Evolutionary conservation across 805 yeast genomes (phyloP), one percentile per base, ranked within the genome.

Genomic region (Candida xyloterini): DNA sequence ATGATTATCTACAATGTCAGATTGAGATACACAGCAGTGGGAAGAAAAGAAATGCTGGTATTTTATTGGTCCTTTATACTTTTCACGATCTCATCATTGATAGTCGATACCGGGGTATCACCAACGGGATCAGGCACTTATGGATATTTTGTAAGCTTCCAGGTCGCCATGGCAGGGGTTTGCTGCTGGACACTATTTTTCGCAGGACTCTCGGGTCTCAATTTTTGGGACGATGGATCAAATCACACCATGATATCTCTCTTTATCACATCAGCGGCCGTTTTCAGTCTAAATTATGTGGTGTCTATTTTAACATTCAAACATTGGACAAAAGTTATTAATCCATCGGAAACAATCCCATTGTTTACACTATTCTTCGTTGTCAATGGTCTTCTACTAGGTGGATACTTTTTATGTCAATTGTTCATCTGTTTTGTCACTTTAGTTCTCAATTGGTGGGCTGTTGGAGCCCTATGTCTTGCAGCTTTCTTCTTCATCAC

Each of bases 201-300:
- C 38, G 81, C 83, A 44, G 96, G 97, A 4, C 57, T 93, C 4
- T 63, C 89, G 14, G 90, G 91, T 14, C 88, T 88, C 60, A 93
- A 89, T 60, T 64, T 90, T 25, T 93, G 96, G 95, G 97, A 90
- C 60, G 99, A 91, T 61, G 97, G 97, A 14, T 83, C 96, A 1
- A 56, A 60, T 13, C 67, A 57, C 42, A 79, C 95, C 1, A 72
- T 86, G 70, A 63, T 77, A 59, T 56, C 70, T 3, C 60, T 84
- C 29, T 69, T 87, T 43, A 35, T 71, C 3, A 50, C 76, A 1
- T 69, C 87, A n/a, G 35, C 70, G 1, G 50, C 66, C 1, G 79
- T 86, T 55, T 89, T 87, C 53, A 66, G 71, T 1, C 60, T 81
- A 20, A 78, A 83, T 43, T 90, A 84, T 55, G 59, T 87, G 20